Evolutionary conservation across 768 basidiomycete genomes (phyloP).

Genomic region (Termitomyces sp.): DNA sequence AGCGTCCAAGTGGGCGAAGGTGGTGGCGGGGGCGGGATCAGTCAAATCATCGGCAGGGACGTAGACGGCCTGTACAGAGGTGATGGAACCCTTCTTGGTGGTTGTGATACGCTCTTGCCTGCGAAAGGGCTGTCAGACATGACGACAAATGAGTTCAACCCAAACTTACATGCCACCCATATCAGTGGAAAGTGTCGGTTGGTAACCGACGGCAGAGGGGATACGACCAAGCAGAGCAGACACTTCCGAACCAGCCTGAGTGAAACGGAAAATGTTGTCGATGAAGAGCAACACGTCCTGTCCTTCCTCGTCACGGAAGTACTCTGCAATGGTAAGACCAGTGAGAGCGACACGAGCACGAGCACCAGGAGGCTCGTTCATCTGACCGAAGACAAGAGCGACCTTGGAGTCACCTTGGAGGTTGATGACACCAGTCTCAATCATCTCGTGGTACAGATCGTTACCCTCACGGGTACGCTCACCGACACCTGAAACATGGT

Average conservation of each 20-base stretch:
- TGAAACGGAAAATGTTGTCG: conserved; percentile 99
- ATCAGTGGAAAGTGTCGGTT: conserved; percentile 98
- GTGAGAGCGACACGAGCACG: conserved; percentile 99
- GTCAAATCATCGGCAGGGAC: conserved; percentile 99
- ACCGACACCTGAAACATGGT: conserved; percentile 75
- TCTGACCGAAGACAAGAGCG: conserved; percentile 99
- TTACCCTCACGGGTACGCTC: conserved; percentile 99
- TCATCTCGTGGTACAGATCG: conserved; percentile 99
- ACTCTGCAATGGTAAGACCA: conserved; percentile 98
- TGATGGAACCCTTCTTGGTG: conserved; percentile 99
- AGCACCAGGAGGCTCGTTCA: conserved; percentile 99
- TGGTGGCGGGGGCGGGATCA: conserved; percentile 98
- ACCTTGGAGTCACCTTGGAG: conserved; percentile 99
- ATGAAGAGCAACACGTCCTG: conserved; percentile 99
- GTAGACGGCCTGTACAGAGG: conserved; percentile 99
- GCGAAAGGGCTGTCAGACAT: conserved; percentile 13
- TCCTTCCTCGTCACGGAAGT: conserved; percentile 99
- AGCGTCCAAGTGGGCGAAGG: conserved; percentile 99
- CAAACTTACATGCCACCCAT: conserved; percentile 96
- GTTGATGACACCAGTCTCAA: conserved; percentile 99
- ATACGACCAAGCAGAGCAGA: conserved; percentile 99
- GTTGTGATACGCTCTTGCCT: conserved; percentile 99
- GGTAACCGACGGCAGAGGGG: conserved; percentile 99
- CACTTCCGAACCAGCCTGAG: conserved; percentile 99
- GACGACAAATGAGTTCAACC: background rate